Conservation (phyloP, 176 grass and related monocot genomes). For the Hordeum marinum region DNA sequence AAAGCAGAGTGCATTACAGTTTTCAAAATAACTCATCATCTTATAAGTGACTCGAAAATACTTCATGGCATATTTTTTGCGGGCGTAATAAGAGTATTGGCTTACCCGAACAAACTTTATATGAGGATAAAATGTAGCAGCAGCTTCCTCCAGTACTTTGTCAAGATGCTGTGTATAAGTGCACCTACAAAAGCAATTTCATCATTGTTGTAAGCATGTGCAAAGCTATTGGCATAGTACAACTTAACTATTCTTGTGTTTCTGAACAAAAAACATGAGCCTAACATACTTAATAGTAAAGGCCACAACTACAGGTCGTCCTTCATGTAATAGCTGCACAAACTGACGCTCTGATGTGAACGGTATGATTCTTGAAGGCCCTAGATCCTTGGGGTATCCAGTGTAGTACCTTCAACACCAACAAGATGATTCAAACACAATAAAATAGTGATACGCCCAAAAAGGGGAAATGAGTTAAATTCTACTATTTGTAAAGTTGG, state of each 20-base stretch:
- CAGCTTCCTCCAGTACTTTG: conserved; percentile 80
- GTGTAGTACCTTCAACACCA: conserved; percentile 73
- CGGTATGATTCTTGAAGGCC: conserved; percentile 72
- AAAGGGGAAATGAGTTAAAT: not conserved
- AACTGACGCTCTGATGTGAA: conserved; percentile 89
- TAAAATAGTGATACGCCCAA: not conserved
- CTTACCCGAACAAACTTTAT: conserved; percentile 86
- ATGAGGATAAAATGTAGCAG: conserved; percentile 69
- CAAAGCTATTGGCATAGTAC: not conserved
- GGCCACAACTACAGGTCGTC: conserved; percentile 81
- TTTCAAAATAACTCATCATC: not conserved
- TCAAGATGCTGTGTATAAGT: conserved; percentile 86
- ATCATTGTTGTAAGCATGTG: not conserved
- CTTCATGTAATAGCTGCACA: conserved; percentile 79
- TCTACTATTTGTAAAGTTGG: not conserved
- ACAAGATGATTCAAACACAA: not conserved
- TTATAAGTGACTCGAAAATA: not conserved
- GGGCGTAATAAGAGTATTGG: not conserved
- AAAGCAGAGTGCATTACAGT: not conserved
- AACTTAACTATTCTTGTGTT: not conserved
- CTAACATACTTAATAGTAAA: conserved; percentile 81
- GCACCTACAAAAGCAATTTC: conserved; percentile 53
- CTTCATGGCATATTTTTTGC: not conserved
- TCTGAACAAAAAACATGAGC: not conserved
- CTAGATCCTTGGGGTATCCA: conserved; percentile 89